Evolutionary conservation across 768 basidiomycete genomes (phyloP).

Genomic region (Suillus americanus): DNA sequence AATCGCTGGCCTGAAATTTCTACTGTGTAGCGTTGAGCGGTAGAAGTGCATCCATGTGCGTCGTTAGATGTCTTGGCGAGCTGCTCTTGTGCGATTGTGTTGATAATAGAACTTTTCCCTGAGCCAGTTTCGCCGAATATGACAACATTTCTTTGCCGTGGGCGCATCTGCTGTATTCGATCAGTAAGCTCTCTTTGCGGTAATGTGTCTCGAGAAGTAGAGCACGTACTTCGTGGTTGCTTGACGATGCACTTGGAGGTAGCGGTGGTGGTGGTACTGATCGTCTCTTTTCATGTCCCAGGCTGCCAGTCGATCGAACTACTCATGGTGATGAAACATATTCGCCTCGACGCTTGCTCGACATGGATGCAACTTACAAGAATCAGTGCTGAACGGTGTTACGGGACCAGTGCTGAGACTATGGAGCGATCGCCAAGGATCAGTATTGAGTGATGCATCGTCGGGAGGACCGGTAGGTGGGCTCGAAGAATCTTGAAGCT

Average conservation of each 20-base stretch:
- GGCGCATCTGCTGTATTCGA: not conserved
- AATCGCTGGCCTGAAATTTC: not conserved
- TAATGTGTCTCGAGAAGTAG: not conserved
- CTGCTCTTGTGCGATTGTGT: not conserved
- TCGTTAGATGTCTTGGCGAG: not conserved
- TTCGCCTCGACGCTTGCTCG: too few species aligned
- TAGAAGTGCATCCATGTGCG: not conserved
- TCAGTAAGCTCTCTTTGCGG: not conserved
- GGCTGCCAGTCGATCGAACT: too few species aligned
- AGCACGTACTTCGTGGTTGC: not conserved
- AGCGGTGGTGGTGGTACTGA: too few species aligned
- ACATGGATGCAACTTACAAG: too few species aligned
- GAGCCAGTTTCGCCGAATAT: not conserved
- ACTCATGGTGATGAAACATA: too few species aligned
- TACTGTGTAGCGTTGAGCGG: not conserved
- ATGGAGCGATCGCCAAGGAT: too few species aligned
- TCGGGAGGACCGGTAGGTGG: too few species aligned
- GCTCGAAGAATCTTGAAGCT: not conserved
- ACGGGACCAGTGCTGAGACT: too few species aligned
- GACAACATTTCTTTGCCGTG: not conserved
- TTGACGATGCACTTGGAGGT: too few species aligned
- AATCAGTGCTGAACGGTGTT: too few species aligned
- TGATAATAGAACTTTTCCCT: not conserved
- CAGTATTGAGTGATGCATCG: too few species aligned
- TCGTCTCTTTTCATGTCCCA: too few species aligned